phyloP scores from a whole-genome alignment of 306 rosid species.

The Prunus padus region DNA sequence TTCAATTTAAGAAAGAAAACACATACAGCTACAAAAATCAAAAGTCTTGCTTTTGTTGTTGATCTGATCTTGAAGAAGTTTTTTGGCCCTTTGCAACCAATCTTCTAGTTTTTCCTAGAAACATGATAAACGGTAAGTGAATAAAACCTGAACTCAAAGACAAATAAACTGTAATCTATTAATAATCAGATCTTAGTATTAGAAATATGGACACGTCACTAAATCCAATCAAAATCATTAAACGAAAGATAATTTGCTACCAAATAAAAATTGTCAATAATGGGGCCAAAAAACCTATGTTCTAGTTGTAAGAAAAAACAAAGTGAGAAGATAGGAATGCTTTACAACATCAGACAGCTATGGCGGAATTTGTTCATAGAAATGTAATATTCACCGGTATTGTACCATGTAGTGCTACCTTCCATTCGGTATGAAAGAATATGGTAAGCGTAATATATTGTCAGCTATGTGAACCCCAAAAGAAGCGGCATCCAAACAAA shows the following conservation, averaged over 20 bases:
- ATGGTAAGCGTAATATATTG: background rate
- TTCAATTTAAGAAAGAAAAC: conserved; percentile 2
- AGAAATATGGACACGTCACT: background rate
- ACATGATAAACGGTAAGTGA: conserved; percentile 24
- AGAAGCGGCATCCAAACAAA: background rate
- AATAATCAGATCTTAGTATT: background rate
- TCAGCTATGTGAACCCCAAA: background rate
- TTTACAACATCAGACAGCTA: background rate
- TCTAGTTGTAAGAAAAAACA: background rate
- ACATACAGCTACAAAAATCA: conserved; percentile 60
- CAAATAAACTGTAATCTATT: background rate
- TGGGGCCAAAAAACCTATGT: background rate
- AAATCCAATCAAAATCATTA: background rate
- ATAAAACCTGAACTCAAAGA: conserved; percentile 15
- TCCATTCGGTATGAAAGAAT: background rate
- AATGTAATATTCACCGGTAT: background rate
- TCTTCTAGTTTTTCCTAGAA: conserved; percentile 86
- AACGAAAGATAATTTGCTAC: background rate
- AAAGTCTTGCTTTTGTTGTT: conserved; percentile 39
- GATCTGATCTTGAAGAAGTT: conserved; percentile 65
- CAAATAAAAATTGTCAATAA: background rate
- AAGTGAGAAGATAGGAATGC: background rate
- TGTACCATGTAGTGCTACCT: background rate
- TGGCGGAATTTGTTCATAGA: background rate
- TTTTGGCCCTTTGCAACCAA: conserved; percentile 68